phyloP scores from a whole-genome alignment of 2,329 filamentous ascomycete genomes.

The Paecilomyces formosus region DNA sequence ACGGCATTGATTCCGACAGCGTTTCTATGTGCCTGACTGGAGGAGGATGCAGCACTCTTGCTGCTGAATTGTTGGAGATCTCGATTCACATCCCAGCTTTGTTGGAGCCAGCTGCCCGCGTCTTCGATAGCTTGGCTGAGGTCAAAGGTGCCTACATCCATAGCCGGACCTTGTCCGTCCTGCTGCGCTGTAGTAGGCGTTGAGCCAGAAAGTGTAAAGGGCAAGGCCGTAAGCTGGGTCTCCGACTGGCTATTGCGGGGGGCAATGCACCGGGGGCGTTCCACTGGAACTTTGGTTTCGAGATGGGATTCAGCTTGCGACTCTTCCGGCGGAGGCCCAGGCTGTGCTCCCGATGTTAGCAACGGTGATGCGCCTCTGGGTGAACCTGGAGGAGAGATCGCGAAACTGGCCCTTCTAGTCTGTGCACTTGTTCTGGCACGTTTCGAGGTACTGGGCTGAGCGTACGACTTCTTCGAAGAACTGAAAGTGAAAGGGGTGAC shows the following conservation, averaged over 20 bases:
- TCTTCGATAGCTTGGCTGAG: conserved; percentile 39
- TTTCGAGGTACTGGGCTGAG: conserved; percentile 3
- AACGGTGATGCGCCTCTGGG: neutral
- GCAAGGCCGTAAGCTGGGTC: conserved; percentile 9
- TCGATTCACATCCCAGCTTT: conserved; percentile 35
- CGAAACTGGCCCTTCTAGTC: conserved; percentile 15
- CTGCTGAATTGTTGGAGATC: conserved; percentile 16
- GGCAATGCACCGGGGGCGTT: neutral
- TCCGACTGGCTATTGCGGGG: conserved; percentile 8
- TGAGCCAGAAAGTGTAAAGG: conserved; percentile 23
- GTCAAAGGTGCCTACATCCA: conserved; percentile 31
- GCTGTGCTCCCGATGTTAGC: too few species aligned
- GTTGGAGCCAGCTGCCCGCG: conserved; percentile 37
- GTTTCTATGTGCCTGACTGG: conserved; percentile 3
- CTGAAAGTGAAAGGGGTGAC: conserved; percentile 33
- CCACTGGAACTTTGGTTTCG: neutral
- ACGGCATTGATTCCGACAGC: conserved; percentile 11
- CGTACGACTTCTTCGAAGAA: conserved; percentile 19
- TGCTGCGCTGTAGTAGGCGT: conserved; percentile 22
- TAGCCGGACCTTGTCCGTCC: conserved; percentile 24
- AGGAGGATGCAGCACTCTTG: conserved; percentile 8
- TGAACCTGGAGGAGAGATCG: conserved; percentile 3
- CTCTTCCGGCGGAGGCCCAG: neutral
- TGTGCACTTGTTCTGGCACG: conserved; percentile 2
- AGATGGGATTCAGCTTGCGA: neutral